phyloP scores from a whole-genome alignment of 148 eudicot species.

The Fallopia convolvulus region DNA sequence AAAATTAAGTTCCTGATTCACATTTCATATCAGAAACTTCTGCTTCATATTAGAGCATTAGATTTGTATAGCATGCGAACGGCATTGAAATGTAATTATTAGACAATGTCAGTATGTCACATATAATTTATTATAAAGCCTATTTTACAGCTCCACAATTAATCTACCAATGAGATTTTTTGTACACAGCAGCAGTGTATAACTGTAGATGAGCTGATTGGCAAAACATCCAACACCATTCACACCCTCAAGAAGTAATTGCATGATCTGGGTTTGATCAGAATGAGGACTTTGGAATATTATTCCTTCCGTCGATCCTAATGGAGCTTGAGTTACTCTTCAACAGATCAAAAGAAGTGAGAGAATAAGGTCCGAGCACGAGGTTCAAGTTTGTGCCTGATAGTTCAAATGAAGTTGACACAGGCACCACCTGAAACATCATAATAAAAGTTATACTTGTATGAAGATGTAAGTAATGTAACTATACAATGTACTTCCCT shows the following conservation, averaged over 20 bases:
- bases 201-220: background rate
- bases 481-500: background rate
- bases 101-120: background rate
- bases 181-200: background rate
- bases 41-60: no score
- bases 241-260: background rate
- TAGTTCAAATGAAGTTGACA: slow-evolving; percentile 22
- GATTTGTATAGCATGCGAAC: no score
- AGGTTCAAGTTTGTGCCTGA: slow-evolving; percentile 27
- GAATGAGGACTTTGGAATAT: background rate
- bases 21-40: no score
- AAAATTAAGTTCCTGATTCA: no score
- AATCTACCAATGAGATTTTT: background rate
- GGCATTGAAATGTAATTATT: background rate
- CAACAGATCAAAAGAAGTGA: slow-evolving; percentile 52
- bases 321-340: background rate
- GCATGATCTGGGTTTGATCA: background rate
- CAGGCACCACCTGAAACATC: slow-evolving; percentile 37
- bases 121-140: background rate
- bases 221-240: background rate
- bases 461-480: no score
- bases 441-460: background rate
- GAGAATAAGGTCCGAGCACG: slow-evolving; percentile 44
- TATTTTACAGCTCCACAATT: background rate
- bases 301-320: background rate